These are phyloP conservation scores for Eimeria brunetti DNA, from an alignment of 169 alveolate species.

Conservation along the genomic window DNA sequence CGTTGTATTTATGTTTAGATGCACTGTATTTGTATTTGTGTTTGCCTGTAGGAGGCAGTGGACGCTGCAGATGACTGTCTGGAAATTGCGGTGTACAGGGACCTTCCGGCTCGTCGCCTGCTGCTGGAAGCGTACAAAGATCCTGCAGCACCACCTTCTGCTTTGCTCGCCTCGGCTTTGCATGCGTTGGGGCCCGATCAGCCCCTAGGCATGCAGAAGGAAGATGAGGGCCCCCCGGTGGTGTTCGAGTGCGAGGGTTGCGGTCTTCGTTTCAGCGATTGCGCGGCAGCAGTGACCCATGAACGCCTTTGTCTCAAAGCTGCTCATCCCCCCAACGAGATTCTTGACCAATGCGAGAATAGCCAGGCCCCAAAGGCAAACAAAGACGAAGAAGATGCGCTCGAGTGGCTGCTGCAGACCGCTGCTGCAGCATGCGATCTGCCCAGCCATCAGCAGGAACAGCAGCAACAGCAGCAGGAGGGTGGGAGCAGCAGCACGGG, in stretches of 20 bases:
- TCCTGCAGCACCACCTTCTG: conserved; percentile 29
- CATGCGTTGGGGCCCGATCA: conserved; percentile 43
- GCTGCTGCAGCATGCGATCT: conserved; percentile 22
- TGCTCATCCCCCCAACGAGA: background rate
- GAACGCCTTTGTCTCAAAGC: conserved; percentile 16
- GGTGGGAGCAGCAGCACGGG: background rate
- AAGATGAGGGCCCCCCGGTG: background rate
- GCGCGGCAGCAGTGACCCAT: conserved; percentile 45
- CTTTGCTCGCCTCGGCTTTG: conserved; percentile 55
- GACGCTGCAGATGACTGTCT: conserved; percentile 50
- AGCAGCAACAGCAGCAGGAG: background rate
- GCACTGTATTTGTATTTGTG: background rate
- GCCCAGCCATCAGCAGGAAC: background rate
- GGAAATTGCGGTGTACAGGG: conserved; percentile 19
- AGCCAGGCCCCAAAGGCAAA: background rate
- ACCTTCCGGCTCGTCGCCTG: conserved; percentile 14
- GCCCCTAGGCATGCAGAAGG: background rate
- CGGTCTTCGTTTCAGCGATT: conserved; percentile 49
- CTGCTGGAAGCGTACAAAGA: background rate
- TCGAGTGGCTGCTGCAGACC: conserved; percentile 23
- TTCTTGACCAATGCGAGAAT: background rate
- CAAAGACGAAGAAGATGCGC: background rate
- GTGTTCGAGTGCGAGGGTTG: conserved; percentile 23
- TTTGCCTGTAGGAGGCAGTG: conserved; percentile 39
- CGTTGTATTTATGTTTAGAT: background rate